Evolutionary conservation across 2,329 filamentous ascomycete species (phyloP), one percentile per base, ranked within the genome.

Genomic region (Ambrosiella beaveri): DNA sequence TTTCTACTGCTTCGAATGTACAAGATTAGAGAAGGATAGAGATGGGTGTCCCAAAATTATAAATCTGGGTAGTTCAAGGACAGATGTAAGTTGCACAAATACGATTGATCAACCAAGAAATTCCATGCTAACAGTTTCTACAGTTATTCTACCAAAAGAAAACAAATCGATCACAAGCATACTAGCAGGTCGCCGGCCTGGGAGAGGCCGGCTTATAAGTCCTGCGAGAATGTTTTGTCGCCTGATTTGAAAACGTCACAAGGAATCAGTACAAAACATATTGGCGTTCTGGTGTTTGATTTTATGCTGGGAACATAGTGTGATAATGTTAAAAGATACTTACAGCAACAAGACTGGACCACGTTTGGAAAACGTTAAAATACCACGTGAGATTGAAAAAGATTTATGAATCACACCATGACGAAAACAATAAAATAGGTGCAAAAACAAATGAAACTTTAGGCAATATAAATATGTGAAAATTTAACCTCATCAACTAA

Each of bases 11-110:
- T 97, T 97, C 68, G 93, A 98, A 73, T 98, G 93, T 70, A 98
- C 93, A 60, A 80, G 93, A 7, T 74, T 98, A 13, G 93, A 98
- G 70, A 98, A 97, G 73, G 93, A 98, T 69, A 78, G 93, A 61
- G 93, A 98, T 68, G 93, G 93, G 1, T 98, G 93, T 71, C 93
- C 93, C 57, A 98, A 98, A 81, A 98, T 98, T 71, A 97, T 98
- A 69, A 98, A 98, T 69, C 73, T 98, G 68, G 93, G 93, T 47
- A 95, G 87, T 75, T 93, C 86, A 60, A 82, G 93, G 73, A 98
- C 93, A 67, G 93, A 98, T 78, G 77, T 97, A 72, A 65, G 77
- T 74, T 51, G 13, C 6, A 45, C 15, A 8, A 19, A 27, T 7
- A 39, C 9, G 7, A 11, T 2, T 15, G 36, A 8, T 11, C 4